Evolutionary conservation across 2,329 filamentous ascomycete species (phyloP), one percentile per base, ranked within the genome.

Genomic region (Pyricularia grisea): DNA sequence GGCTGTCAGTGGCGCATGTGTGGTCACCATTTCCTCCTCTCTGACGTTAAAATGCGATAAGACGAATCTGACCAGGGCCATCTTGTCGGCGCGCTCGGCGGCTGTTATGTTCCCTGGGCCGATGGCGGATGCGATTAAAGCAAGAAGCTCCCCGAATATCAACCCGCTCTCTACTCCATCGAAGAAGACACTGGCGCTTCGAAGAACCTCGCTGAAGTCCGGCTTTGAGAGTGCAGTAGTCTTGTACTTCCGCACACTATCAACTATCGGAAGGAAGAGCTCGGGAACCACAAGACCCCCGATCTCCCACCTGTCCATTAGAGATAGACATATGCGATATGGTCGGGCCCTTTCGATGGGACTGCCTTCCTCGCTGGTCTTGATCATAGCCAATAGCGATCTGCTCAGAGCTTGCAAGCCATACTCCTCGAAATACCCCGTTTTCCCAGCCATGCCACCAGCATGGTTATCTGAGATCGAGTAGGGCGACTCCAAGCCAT

Each of bases 301-400:
- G 72, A 99, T 94, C 77, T 99, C 95, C 94, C 93, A 98, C 70
- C 94, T 89, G 79, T 99, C 95, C 95, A 99, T 98, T 68, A 99
- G 83, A 20, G 96, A 97, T 2, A 98, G 85, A 74, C 93, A 96
- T 71, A 98, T 92, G 69, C 94, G 89, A 76, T 97, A 97, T 0
- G 95, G 94, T 58, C 89, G 89, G 25, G 93, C 92, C 76, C 89
- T 86, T 74, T 96, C 92, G 0, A 85, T 78, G 0, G 91, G 85
- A 68, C 82, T 82, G 5, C 74, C 77, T 7, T 68, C 67, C 33
- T 67, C 28, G 82, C 81, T 61, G 23, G 83, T 80, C 65, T 86
- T 84, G 71, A 98, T 90, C 88, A 97, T 91, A 65, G 87, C 85
- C 20, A 96, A 81, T 12, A 98, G 82, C 25, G 93, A 92, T 63